phyloP scores from a whole-genome alignment of 305 asterid genomes.

The Euphrasia arctica region DNA sequence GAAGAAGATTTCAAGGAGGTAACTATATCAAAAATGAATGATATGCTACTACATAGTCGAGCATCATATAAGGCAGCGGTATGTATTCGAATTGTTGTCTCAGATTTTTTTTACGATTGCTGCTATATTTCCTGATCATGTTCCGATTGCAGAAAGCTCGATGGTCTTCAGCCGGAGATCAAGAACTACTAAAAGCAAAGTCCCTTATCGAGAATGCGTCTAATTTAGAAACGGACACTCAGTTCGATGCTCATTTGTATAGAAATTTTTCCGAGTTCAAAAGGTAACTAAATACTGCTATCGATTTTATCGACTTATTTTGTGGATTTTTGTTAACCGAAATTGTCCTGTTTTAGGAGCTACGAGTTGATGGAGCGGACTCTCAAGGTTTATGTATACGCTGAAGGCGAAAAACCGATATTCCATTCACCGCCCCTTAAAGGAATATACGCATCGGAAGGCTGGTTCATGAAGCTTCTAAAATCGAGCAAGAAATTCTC shows the following conservation, averaged over 20 bases:
- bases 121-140: conserved; percentile 8
- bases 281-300: conserved; percentile 39
- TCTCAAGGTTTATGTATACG: conserved; percentile 70
- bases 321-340: conserved; percentile 5
- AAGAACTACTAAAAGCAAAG: conserved; percentile 44
- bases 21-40: conserved; percentile 59
- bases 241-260: conserved; percentile 53
- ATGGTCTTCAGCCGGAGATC: conserved; percentile 66
- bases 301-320: not conserved
- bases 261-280: conserved; percentile 69
- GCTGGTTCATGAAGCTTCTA: conserved; percentile 91
- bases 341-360: conserved; percentile 57
- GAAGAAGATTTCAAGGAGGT: conserved; percentile 23
- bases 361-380: conserved; percentile 86
- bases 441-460: conserved; percentile 94
- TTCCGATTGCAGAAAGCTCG: conserved; percentile 48
- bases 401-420: conserved; percentile 71
- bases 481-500: conserved; percentile 51
- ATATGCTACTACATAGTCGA: conserved; percentile 44
- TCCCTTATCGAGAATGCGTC: conserved; percentile 54
- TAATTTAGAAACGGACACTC: conserved; percentile 36
- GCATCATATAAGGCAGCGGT: conserved; percentile 49
- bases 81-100: conserved; percentile 23
- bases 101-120: not conserved
- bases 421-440: conserved; percentile 71